phyloP scores from a whole-genome alignment of 2,329 filamentous ascomycete genomes.

The Akanthomyces muscarius region DNA sequence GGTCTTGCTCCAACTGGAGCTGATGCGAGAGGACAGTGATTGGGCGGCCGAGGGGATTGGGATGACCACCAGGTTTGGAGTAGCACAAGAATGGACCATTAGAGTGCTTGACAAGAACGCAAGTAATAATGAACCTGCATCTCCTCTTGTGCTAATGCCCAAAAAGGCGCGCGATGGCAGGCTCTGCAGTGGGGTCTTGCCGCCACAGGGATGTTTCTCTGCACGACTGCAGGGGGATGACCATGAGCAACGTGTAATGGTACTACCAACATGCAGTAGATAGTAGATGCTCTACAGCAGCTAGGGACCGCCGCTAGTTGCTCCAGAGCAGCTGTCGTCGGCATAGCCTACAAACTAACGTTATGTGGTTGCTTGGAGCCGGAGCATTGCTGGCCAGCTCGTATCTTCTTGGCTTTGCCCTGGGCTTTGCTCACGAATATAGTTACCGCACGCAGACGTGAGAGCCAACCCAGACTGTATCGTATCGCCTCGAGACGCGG shows the following conservation, averaged over 20 bases:
- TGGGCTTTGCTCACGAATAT: background rate
- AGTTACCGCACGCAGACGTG: background rate
- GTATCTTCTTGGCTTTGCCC: too few relatives aligned
- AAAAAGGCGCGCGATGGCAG: constrained; percentile 3
- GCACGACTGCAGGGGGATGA: constrained; percentile 7
- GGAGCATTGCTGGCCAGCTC: background rate
- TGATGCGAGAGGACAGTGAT: constrained; percentile 7
- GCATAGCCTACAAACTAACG: background rate
- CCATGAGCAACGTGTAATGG: constrained; percentile 1
- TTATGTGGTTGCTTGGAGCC: background rate
- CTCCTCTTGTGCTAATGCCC: background rate
- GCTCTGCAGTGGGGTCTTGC: constrained; percentile 1
- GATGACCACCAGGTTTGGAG: constrained; percentile 7
- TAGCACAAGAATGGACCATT: background rate
- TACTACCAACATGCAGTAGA: background rate
- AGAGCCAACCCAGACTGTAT: background rate
- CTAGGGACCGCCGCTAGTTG: background rate
- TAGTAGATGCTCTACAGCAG: background rate
- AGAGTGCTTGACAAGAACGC: constrained; percentile 6
- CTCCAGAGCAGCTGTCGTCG: background rate
- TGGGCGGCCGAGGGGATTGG: constrained; percentile 2
- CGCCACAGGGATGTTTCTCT: background rate
- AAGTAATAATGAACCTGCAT: constrained; percentile 12
- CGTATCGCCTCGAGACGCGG: background rate
- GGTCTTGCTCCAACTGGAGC: constrained; percentile 8